Conservation (phyloP, 1,284 basidiomycete genomes). For the Sanguinoderma infundibulare region DNA sequence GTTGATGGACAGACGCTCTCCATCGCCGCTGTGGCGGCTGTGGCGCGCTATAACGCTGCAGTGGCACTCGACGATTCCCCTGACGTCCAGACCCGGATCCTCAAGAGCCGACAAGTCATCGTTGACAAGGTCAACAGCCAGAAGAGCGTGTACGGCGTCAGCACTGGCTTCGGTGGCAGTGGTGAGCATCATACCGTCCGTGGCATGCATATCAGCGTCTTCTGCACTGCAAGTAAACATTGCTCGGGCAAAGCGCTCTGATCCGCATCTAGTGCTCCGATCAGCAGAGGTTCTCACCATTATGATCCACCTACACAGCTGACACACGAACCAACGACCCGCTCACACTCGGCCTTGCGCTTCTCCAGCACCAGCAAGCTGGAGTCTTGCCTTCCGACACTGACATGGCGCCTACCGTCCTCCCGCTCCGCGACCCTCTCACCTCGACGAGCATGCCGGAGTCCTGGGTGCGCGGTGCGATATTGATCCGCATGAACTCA, state of each 20-base stretch:
- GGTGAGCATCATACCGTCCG: conserved; percentile 46
- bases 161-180: conserved; percentile 85
- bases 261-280: too few species aligned
- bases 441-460: conserved; percentile 81
- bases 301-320: conserved; percentile 38
- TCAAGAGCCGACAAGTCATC: conserved; percentile 66
- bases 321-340: conserved; percentile 76
- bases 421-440: conserved; percentile 73
- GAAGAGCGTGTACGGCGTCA: conserved; percentile 80
- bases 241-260: too few species aligned
- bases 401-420: conserved; percentile 44
- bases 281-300: conserved; percentile 1
- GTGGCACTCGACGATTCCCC: conserved; percentile 58
- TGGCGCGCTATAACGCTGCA: conserved; percentile 63
- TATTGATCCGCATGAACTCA: conserved; percentile 86
- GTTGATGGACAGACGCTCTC: conserved; percentile 75
- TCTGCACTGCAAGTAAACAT: too few species aligned
- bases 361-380: conserved; percentile 80
- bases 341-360: conserved; percentile 70
- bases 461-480: conserved; percentile 87
- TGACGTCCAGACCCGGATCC: conserved; percentile 52
- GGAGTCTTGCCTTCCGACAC: conserved; percentile 67
- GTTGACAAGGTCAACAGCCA: conserved; percentile 68
- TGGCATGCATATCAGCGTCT: too few species aligned
- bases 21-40: conserved; percentile 74